These are phyloP conservation scores for Irpex sp. DNA, from an alignment of 1,284 basidiomycete genomes.

Conservation along the genomic window DNA sequence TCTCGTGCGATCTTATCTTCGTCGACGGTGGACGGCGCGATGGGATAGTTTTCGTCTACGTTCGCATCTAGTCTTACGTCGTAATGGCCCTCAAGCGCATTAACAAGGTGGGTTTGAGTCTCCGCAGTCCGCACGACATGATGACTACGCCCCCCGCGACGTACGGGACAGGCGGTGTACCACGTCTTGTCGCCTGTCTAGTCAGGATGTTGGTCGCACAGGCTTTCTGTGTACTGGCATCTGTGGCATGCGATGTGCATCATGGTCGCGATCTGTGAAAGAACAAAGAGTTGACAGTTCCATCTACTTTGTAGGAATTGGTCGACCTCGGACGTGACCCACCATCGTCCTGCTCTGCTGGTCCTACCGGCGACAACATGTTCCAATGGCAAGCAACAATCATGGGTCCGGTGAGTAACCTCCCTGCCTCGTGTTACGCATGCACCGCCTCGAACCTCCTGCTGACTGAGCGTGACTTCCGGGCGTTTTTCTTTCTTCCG, in stretches of 20 bases:
- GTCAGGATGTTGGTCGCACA: no score
- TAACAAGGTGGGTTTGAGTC: conserved; percentile 77
- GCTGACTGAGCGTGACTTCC: conserved; percentile 15
- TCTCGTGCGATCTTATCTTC: conserved; percentile 13
- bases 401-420: conserved; percentile 85
- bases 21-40: not conserved
- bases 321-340: conserved; percentile 96
- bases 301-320: conserved; percentile 69
- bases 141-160: no score
- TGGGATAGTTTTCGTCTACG: conserved; percentile 23
- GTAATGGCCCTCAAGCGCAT: conserved; percentile 96
- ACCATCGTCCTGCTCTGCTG: conserved; percentile 95
- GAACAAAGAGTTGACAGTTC: conserved; percentile 16
- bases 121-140: not conserved
- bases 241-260: not conserved
- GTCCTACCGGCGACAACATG: conserved; percentile 94
- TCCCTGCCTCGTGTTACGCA: conserved; percentile 6
- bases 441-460: not conserved
- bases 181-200: no score
- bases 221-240: no score
- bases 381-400: conserved; percentile 98
- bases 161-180: no score
- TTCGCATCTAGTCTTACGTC: conserved; percentile 19
- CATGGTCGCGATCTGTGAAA: not conserved
- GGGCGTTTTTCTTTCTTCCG: not conserved